These are phyloP conservation scores for Colletotrichum kahawae DNA, from an alignment of 2,329 filamentous ascomycete genomes.

Conservation along the genomic window DNA sequence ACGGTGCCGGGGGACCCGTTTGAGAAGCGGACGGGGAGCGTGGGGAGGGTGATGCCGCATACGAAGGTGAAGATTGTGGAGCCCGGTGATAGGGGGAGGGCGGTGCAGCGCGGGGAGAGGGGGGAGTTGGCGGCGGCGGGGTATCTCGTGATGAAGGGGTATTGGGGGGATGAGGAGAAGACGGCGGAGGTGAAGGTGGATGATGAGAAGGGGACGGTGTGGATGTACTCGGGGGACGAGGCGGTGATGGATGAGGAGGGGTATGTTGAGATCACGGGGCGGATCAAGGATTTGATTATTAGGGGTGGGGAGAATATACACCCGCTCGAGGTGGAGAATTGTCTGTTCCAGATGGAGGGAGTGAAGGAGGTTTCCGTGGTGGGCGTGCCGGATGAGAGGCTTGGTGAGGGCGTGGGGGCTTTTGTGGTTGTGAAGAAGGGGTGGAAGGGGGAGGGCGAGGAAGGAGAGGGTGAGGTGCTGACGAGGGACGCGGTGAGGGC, in stretches of 20 bases:
- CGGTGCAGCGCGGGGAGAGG: slow-evolving; percentile 67
- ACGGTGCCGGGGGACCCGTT: slow-evolving; percentile 79
- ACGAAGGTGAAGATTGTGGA: slow-evolving; percentile 79
- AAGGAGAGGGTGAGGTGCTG: slow-evolving; percentile 36
- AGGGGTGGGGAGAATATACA: slow-evolving; percentile 95
- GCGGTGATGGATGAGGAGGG: slow-evolving; percentile 83
- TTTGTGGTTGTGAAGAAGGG: slow-evolving; percentile 66
- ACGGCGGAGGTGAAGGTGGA: slow-evolving; percentile 69
- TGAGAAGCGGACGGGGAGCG: slow-evolving; percentile 73
- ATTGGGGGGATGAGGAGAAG: slow-evolving; percentile 75
- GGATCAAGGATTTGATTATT: slow-evolving; percentile 96
- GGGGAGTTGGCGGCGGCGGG: slow-evolving; percentile 86
- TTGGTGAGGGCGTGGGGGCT: slow-evolving; percentile 86
- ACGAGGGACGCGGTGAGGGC: slow-evolving; percentile 64
- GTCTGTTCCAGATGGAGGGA: slow-evolving; percentile 72
- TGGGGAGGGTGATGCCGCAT: slow-evolving; percentile 85
- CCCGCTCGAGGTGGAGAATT: slow-evolving; percentile 91
- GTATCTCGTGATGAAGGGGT: slow-evolving; percentile 90
- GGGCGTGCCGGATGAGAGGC: slow-evolving; percentile 79
- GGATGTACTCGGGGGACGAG: slow-evolving; percentile 96
- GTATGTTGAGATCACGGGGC: slow-evolving; percentile 86
- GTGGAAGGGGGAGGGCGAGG: slow-evolving; percentile 27
- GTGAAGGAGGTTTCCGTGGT: slow-evolving; percentile 83
- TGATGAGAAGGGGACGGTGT: slow-evolving; percentile 60
- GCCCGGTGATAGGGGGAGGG: slow-evolving; percentile 59